Evolutionary conservation across 305 asterid species (phyloP), one percentile per base, ranked within the genome.

Genomic region (Solanum hybrid): DNA sequence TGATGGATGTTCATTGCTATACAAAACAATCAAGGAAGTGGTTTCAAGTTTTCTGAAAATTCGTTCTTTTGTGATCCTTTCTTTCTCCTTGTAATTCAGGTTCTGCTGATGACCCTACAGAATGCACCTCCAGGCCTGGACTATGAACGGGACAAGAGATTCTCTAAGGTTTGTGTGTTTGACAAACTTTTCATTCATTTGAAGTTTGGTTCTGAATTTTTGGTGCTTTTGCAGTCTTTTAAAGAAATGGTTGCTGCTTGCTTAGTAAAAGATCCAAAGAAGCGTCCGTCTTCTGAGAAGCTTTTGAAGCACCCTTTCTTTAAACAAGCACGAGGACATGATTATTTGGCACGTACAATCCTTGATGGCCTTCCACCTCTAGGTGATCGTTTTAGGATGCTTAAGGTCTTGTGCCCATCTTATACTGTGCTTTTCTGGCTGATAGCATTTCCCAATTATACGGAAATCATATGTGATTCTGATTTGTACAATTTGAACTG

Each of bases 51-150:
- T 73, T 70, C 80, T 88, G 83, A 72, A 70, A 86, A 87, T 84
- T 84, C 34, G 72, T 89, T 80, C 75, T 79, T 73, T 89, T 90
- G 87, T 85, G 32, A 90, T 65, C 90, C 87, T 90, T 91, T 89
- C 91, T 70, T 78, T 41, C 91, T 88, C 34, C n/a, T 37, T 76
- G 88, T 88, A 90, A 89, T 93, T 90, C 96, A 97, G 99, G 99
- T 97, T 93, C 96, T 97, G 88, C 95, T 97, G 87, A 97, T 97
- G 99, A 97, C 99, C 77, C 93, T 97, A 90, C 99, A 96, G 94
- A 96, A 96, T 93, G 99, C 99, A 91, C 99, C 99, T 33, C 99
- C 99, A 8, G 99, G 99, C 81, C 93, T 97, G 93, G 99, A 97
- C 95, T 97, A 96, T 91, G 99, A 97, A 93, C 93, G 99, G 92